Evolutionary conservation across 2,329 filamentous ascomycete species (phyloP).

Genomic region (Microdochium paspali): DNA sequence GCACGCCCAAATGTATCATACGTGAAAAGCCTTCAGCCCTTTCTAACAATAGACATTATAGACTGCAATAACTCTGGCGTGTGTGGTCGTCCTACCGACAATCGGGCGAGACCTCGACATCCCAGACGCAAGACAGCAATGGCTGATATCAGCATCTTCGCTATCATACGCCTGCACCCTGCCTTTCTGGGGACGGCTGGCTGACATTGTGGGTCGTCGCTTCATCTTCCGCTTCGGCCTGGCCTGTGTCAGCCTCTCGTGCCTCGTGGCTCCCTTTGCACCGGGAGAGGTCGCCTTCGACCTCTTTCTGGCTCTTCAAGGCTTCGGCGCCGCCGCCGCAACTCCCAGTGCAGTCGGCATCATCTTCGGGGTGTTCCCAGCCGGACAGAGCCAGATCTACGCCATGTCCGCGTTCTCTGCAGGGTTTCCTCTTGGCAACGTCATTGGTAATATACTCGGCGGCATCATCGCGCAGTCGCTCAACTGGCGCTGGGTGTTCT

Average conservation of each 20-base stretch:
- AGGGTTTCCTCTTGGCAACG: not conserved
- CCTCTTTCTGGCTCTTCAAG: slow-evolving; percentile 29
- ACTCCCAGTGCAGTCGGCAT: slow-evolving; percentile 32
- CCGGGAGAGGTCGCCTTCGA: slow-evolving; percentile 32
- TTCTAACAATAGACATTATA: not conserved
- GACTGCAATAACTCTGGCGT: not conserved
- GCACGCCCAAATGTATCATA: not conserved
- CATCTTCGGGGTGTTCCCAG: slow-evolving; percentile 26
- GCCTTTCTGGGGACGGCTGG: slow-evolving; percentile 29
- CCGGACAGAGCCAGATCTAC: slow-evolving; percentile 29
- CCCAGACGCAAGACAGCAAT: slow-evolving; percentile 23
- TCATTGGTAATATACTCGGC: slow-evolving; percentile 4
- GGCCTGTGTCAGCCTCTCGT: slow-evolving; percentile 25
- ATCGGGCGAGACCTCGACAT: slow-evolving; percentile 21
- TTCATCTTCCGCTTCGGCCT: slow-evolving; percentile 30
- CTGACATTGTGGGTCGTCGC: slow-evolving; percentile 31
- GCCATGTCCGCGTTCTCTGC: slow-evolving; percentile 23
- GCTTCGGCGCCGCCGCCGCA: slow-evolving; percentile 31
- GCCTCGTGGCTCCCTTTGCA: slow-evolving; percentile 27
- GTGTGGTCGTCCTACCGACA: slow-evolving; percentile 19
- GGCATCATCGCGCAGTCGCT: slow-evolving; percentile 27
- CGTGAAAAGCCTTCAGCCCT: not conserved
- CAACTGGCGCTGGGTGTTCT: slow-evolving; percentile 26
- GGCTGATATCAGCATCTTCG: slow-evolving; percentile 32
- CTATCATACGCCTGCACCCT: slow-evolving; percentile 33